These are phyloP conservation scores for Nidularia sp. DNA, from an alignment of 768 basidiomycete species.

Conservation along the genomic window DNA sequence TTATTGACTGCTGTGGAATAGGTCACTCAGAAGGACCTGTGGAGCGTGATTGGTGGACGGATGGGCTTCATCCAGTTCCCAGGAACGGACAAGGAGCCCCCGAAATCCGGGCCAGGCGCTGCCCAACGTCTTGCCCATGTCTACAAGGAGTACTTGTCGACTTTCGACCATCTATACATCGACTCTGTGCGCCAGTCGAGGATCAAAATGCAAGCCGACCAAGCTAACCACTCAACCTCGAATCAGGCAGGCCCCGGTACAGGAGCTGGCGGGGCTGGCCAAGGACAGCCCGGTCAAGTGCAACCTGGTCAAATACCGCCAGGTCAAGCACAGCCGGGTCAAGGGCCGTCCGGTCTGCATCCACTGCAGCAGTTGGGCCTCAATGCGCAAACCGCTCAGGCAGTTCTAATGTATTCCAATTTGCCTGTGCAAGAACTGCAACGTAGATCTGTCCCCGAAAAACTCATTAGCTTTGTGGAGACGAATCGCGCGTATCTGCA, in stretches of 20 bases:
- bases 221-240: neutral
- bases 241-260: neutral
- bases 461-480: slow-evolving; percentile 56
- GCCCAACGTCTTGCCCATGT: slow-evolving; percentile 57
- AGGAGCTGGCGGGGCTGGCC: neutral
- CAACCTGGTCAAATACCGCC: neutral
- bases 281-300: neutral
- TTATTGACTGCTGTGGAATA: slow-evolving; percentile 13
- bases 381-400: slow-evolving; percentile 30
- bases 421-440: slow-evolving; percentile 48
- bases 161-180: slow-evolving; percentile 56
- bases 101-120: slow-evolving; percentile 56
- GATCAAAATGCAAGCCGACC: slow-evolving; percentile 6
- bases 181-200: slow-evolving; percentile 31
- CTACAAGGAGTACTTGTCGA: slow-evolving; percentile 53
- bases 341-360: neutral
- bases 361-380: slow-evolving; percentile 2
- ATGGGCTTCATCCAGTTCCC: slow-evolving; percentile 67
- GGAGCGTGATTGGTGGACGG: slow-evolving; percentile 65
- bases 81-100: slow-evolving; percentile 54
- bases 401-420: slow-evolving; percentile 45
- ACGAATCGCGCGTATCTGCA: slow-evolving; percentile 44
- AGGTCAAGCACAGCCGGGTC: neutral
- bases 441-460: slow-evolving; percentile 40
- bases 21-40: slow-evolving; percentile 54